These are phyloP conservation scores for Moniliella sp. DNA, from an alignment of 1,284 basidiomycete species.

Conservation along the genomic window DNA sequence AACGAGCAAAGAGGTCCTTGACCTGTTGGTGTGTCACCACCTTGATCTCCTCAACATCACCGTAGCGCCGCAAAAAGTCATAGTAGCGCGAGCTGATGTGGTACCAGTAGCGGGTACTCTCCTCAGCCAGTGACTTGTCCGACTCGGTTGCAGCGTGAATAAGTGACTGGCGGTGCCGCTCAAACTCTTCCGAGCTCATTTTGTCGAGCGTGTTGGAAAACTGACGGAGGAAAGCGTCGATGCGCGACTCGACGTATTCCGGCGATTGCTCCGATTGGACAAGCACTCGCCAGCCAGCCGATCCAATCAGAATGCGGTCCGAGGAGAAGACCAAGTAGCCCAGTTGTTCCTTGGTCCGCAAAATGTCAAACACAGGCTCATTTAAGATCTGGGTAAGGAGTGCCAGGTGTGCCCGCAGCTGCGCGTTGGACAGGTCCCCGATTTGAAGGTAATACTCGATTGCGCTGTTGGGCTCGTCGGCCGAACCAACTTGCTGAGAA, in stretches of 20 bases:
- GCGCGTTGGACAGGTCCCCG: slow-evolving; percentile 18
- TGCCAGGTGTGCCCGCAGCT: slow-evolving; percentile 15
- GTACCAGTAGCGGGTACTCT: slow-evolving; percentile 36
- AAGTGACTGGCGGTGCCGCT: slow-evolving; percentile 16
- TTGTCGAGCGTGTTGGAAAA: slow-evolving; percentile 40
- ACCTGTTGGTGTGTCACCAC: slow-evolving; percentile 56
- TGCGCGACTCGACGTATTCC: slow-evolving; percentile 62
- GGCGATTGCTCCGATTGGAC: slow-evolving; percentile 74
- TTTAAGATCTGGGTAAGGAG: slow-evolving; percentile 27
- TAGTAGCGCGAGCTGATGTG: slow-evolving; percentile 45
- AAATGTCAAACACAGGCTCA: slow-evolving; percentile 76
- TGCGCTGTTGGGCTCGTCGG: slow-evolving; percentile 62
- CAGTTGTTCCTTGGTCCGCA: slow-evolving; percentile 89
- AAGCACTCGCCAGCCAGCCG: slow-evolving; percentile 61
- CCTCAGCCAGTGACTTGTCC: slow-evolving; percentile 27
- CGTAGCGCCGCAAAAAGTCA: slow-evolving; percentile 40
- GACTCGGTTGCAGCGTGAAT: slow-evolving; percentile 27
- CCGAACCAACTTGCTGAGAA: slow-evolving; percentile 54
- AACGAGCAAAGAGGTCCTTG: slow-evolving; percentile 49
- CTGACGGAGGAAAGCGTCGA: slow-evolving; percentile 61
- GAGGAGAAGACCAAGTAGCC: slow-evolving; percentile 46
- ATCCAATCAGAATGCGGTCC: slow-evolving; percentile 35
- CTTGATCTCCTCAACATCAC: slow-evolving; percentile 47
- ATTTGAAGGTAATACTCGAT: slow-evolving; percentile 34
- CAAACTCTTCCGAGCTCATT: slow-evolving; percentile 21